Percentiles rank a stretch among this genome's conserved stretches.
Conservation (phyloP, 306 rosid species). For the Sicyos edulis region DNA sequence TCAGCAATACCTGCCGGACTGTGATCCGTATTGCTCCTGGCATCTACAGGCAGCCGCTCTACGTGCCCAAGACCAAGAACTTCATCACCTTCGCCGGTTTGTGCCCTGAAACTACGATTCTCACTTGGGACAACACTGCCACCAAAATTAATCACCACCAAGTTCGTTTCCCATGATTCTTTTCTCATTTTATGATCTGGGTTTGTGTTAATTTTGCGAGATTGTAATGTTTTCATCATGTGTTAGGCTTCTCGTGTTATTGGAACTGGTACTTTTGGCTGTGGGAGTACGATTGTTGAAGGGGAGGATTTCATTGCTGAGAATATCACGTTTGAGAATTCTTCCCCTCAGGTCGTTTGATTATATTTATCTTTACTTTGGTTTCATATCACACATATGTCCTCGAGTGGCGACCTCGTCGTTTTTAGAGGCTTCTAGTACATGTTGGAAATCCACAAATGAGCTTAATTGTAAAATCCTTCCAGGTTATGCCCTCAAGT, state of each 20-base stretch:
- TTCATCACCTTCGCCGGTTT: slow-evolving; percentile 65
- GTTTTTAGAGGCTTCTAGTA: too few relatives aligned
- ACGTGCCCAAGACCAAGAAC: slow-evolving; percentile 82
- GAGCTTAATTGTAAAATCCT: too few relatives aligned
- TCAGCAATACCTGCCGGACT: slow-evolving; percentile 60
- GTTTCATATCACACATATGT: too few relatives aligned
- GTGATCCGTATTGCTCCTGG: slow-evolving; percentile 72
- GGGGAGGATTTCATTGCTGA: slow-evolving; percentile 91
- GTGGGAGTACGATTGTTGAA: slow-evolving; percentile 79
- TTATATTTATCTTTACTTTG: slow-evolving; percentile 2
- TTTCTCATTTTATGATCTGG: slow-evolving; percentile 11
- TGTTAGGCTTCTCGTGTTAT: slow-evolving; percentile 51
- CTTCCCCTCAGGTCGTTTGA: slow-evolving; percentile 61
- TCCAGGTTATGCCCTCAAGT: too few relatives aligned
- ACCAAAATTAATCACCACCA: slow-evolving; percentile 65
- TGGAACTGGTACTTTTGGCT: slow-evolving; percentile 88
- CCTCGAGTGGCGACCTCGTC: too few relatives aligned
- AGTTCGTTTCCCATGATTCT: slow-evolving; percentile 28
- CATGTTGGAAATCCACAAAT: too few relatives aligned
- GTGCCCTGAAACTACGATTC: slow-evolving; percentile 54
- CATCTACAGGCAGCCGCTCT: slow-evolving; percentile 63
- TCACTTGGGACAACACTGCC: slow-evolving; percentile 85
- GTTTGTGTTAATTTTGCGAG: slow-evolving; percentile 17
- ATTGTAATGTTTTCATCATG: neutral
- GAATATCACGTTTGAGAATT: slow-evolving; percentile 85